phyloP scores from a whole-genome alignment of 495 filamentous ascomycete genomes.

The Penicillium herquei region DNA sequence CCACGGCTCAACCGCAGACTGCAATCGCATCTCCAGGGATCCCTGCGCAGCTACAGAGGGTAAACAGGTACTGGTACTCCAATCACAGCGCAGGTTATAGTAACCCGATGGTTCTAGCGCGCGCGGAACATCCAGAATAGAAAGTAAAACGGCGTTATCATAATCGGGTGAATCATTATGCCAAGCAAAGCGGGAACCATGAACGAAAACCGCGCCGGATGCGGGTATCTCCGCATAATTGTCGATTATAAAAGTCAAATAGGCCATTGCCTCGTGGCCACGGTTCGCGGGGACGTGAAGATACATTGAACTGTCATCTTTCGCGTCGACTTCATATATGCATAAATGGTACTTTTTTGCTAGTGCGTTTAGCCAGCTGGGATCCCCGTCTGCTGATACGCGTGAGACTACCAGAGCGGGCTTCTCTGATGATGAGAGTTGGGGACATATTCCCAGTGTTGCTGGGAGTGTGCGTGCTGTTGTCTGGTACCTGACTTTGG shows the following conservation, averaged over 20 bases:
- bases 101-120: slow-evolving; percentile 38
- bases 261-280: slow-evolving; percentile 67
- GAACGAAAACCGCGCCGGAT: slow-evolving; percentile 42
- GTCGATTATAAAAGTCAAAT: slow-evolving; percentile 66
- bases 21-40: slow-evolving; percentile 36
- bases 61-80: slow-evolving; percentile 40
- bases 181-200: slow-evolving; percentile 45
- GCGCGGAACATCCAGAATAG: slow-evolving; percentile 27
- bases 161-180: slow-evolving; percentile 44
- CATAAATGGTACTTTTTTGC: slow-evolving; percentile 38
- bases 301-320: slow-evolving; percentile 27
- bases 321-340: slow-evolving; percentile 56
- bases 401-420: slow-evolving; percentile 40
- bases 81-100: slow-evolving; percentile 48
- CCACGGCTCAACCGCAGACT: slow-evolving; percentile 37
- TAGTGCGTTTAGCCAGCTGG: slow-evolving; percentile 36
- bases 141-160: slow-evolving; percentile 40
- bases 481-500: slow-evolving; percentile 36
- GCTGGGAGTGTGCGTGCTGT: slow-evolving; percentile 24
- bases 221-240: slow-evolving; percentile 60
- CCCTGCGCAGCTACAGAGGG: slow-evolving; percentile 33
- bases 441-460: slow-evolving; percentile 32
- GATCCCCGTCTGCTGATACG: slow-evolving; percentile 34
- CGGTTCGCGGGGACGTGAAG: slow-evolving; percentile 63
- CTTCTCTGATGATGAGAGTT: slow-evolving; percentile 30